Evolutionary conservation across 176 grass and related monocot genomes (phyloP).

Genomic region (Bonia amplexicaulis): DNA sequence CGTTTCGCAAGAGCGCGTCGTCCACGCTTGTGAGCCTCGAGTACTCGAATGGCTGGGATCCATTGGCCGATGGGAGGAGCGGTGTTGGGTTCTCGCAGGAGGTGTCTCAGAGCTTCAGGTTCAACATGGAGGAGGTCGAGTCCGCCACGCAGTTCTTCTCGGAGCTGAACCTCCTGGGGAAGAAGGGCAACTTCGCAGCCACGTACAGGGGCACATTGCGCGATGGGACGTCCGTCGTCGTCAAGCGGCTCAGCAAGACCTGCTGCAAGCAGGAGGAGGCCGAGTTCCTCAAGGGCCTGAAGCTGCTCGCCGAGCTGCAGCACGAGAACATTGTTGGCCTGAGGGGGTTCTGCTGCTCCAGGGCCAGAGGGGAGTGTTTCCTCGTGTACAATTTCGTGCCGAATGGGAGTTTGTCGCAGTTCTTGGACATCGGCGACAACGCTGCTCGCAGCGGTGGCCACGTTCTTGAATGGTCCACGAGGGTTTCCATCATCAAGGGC

Average conservation of each 20-base stretch:
- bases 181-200: slow-evolving; percentile 39
- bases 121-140: slow-evolving; percentile 90
- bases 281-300: slow-evolving; percentile 76
- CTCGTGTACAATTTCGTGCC: slow-evolving; percentile 83
- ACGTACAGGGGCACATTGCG: slow-evolving; percentile 73
- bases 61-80: slow-evolving; percentile 57
- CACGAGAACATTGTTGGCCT: slow-evolving; percentile 77
- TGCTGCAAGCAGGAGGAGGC: slow-evolving; percentile 84
- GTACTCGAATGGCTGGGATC: slow-evolving; percentile 86
- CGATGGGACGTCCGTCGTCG: slow-evolving; percentile 63
- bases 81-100: slow-evolving; percentile 37
- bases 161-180: slow-evolving; percentile 65
- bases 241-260: slow-evolving; percentile 80
- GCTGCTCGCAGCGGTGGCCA: neutral
- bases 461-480: slow-evolving; percentile 69
- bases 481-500: slow-evolving; percentile 84
- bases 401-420: slow-evolving; percentile 66
- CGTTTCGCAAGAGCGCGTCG: slow-evolving; percentile 43
- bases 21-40: slow-evolving; percentile 85
- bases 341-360: slow-evolving; percentile 84
- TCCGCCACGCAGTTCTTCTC: slow-evolving; percentile 94
- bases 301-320: slow-evolving; percentile 46
- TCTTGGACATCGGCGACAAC: slow-evolving; percentile 49
- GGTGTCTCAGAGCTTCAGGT: slow-evolving; percentile 49
- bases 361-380: slow-evolving; percentile 84